phyloP scores from a whole-genome alignment of 2,329 filamentous ascomycete genomes.

The Talaromyces sp. region DNA sequence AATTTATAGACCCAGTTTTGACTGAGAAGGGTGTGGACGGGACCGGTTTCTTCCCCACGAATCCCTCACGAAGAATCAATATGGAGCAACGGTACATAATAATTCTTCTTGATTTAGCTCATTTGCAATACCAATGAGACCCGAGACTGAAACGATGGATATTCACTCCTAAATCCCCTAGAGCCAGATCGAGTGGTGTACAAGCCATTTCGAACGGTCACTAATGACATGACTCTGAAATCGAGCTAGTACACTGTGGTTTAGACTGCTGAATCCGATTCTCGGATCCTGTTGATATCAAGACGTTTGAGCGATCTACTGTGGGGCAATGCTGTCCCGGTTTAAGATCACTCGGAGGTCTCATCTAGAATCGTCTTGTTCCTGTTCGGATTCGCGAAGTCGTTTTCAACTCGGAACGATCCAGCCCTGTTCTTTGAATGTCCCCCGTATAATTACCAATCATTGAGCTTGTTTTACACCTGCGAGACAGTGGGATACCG shows the following conservation, averaged over 20 bases:
- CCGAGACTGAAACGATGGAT: too few species aligned
- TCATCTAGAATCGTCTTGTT: neutral
- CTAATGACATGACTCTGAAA: too few species aligned
- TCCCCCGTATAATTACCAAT: neutral
- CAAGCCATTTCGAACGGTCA: too few species aligned
- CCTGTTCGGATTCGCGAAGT: neutral
- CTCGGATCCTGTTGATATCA: neutral
- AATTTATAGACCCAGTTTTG: neutral
- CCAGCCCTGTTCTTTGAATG: neutral
- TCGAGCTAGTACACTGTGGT: neutral
- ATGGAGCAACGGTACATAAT: too few species aligned
- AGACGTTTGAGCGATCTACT: neutral
- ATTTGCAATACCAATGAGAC: too few species aligned
- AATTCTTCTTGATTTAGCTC: too few species aligned
- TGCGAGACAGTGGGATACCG: neutral
- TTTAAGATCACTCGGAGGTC: neutral
- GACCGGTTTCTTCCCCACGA: too few species aligned
- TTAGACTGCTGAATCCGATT: neutral
- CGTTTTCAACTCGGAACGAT: neutral
- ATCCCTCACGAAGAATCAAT: too few species aligned
- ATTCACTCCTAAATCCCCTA: too few species aligned
- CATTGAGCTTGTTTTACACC: neutral
- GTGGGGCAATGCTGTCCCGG: neutral
- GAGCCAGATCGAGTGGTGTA: too few species aligned
- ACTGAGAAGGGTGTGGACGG: neutral